These are phyloP conservation scores for Neospermospora avenae DNA, from an alignment of 2,329 filamentous ascomycete species.

Conservation along the genomic window DNA sequence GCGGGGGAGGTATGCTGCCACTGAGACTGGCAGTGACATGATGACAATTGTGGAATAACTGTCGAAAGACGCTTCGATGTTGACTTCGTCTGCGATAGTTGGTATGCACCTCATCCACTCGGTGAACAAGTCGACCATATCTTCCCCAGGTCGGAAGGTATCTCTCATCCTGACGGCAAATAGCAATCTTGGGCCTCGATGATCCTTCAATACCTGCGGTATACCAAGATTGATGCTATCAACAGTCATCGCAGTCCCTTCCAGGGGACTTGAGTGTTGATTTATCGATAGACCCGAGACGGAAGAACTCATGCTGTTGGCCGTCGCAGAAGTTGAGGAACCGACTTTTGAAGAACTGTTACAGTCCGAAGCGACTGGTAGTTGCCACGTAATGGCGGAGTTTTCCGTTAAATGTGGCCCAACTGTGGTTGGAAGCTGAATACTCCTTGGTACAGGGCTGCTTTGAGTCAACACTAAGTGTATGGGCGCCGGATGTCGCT, in stretches of 20 bases:
- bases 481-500: conserved; percentile 13
- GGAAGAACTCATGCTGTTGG: not conserved
- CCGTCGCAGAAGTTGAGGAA: not conserved
- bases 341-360: not conserved
- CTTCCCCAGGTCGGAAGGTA: conserved; percentile 8
- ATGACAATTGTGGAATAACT: conserved; percentile 10
- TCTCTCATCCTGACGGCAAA: conserved; percentile 12
- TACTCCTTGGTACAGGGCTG: conserved; percentile 4
- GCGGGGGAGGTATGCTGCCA: conserved; percentile 9
- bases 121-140: conserved; percentile 11
- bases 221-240: not conserved
- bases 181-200: conserved; percentile 7
- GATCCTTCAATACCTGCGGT: not conserved
- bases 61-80: conserved; percentile 10
- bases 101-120: conserved; percentile 15
- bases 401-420: not conserved
- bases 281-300: not conserved
- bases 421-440: conserved; percentile 6
- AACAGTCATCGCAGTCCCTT: not conserved
- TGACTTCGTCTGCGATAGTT: conserved; percentile 13
- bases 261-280: no score
- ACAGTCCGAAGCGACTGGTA: not conserved
- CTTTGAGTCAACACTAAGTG: conserved; percentile 9
- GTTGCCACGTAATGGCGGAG: not conserved
- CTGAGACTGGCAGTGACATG: conserved; percentile 5